Base-by-base conservation (phyloP, 2,329 filamentous ascomycete species). In the Sphaerulina populicola region DNA sequence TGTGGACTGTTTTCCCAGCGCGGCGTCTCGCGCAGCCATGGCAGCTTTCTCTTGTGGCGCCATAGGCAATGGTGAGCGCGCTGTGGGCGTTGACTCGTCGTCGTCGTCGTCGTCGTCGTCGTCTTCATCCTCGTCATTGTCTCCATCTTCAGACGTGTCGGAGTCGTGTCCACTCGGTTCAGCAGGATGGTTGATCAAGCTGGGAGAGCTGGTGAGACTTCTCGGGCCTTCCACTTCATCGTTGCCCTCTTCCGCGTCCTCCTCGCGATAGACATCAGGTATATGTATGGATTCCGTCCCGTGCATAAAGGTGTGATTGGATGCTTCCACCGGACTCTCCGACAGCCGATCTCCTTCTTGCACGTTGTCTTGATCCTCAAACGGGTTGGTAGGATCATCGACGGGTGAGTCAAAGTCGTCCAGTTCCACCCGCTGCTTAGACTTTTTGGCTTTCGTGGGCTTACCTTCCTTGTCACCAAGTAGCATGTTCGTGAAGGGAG, bases 251-350 rank as follows among this genome's bases (percentile, higher is more conserved):
- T 53, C 53, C 4, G 54, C 54, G 6, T 50, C 53, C 7, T 59
- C 55, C 10, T 58, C 56, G 33, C 49, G 54, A 23, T 53, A 59
- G 2, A 54, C 55, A 48, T 56, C 60, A 1, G 67, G 67, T 6
- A 68, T 68, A 41, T 68, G 67, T 9, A 68, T 60, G 29, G 60
- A 60, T 45, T 68, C 66, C 6, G 66, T 68, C 31, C 66, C 67
- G 46, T 68, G 65, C 66, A 68, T 68, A 54, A 67, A 67, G 10
- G 63, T 64, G 33, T 68, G 64, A 1, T 81, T 78, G 12, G 81
- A 82, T 4, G 84, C 75, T 55, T 83, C 74, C 5, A 84, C 76
- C 2, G 84, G 84, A 8, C 84, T 88, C 63, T 86, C 83, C 4
- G 81, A 81, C 29, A 81, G 64, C 37, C 77, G 73, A 44, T 78